A percentile compares a stretch with the other conserved stretches of the same genome.
Conservation (phyloP, 23 red algal genomes). For the Cyanidium caldarium region DNA sequence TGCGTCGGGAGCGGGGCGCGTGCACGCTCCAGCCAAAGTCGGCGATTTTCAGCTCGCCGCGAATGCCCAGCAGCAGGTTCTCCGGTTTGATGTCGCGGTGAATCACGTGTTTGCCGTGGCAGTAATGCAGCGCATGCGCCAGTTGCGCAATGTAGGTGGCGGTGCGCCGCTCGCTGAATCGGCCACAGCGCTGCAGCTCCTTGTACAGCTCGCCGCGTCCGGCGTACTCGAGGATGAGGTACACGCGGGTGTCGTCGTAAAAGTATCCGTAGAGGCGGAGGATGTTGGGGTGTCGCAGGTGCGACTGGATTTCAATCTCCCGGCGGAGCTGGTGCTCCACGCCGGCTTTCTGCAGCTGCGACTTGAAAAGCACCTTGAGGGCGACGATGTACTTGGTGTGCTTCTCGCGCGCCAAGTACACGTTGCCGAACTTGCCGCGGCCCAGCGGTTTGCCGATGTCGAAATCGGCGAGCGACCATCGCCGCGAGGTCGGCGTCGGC, state of each 20-base stretch:
- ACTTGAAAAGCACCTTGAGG: conserved; percentile 91
- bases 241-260: conserved; percentile 78
- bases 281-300: conserved; percentile 89
- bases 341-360: conserved; percentile 44
- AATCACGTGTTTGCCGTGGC: conserved; percentile 87
- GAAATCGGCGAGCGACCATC: conserved; percentile 78
- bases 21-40: conserved; percentile 99
- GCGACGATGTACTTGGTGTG: conserved; percentile 73
- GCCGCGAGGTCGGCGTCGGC: not conserved
- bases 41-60: conserved; percentile 92
- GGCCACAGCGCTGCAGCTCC: conserved; percentile 34
- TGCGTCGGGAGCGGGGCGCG: conserved; percentile 54
- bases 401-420: conserved; percentile 96
- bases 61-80: conserved; percentile 74
- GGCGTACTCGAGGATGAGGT: conserved; percentile 97
- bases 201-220: conserved; percentile 93
- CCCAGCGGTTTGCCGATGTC: conserved; percentile 87
- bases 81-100: conserved; percentile 98
- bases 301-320: conserved; percentile 96
- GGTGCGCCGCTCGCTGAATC: conserved; percentile 58
- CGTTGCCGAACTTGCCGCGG: conserved; percentile 90
- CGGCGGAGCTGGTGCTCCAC: conserved; percentile 98
- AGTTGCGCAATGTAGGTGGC: conserved; percentile 70
- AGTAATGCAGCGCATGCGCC: conserved; percentile 63
- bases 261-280: conserved; percentile 93